phyloP scores from a whole-genome alignment of 495 filamentous ascomycete genomes.

The Penicillium turbatum region DNA sequence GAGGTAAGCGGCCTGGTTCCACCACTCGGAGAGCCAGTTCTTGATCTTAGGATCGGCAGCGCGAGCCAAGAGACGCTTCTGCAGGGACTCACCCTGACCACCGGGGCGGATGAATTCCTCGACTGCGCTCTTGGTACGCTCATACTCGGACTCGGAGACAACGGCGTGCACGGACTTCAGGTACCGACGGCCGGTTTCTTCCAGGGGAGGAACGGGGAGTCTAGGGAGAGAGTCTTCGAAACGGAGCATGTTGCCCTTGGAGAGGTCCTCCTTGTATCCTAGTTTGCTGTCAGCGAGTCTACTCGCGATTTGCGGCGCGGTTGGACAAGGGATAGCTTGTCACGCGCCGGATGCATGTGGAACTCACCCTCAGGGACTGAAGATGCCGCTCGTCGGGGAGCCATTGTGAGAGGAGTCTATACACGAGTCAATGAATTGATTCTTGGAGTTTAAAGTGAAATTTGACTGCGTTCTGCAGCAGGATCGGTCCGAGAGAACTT shows the following conservation, averaged over 20 bases:
- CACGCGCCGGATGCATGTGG: constrained; percentile 22
- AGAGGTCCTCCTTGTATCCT: constrained; percentile 91
- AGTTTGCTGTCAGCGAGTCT: constrained; percentile 5
- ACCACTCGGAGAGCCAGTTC: constrained; percentile 98
- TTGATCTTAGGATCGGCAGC: constrained; percentile 77
- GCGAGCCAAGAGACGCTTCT: constrained; percentile 79
- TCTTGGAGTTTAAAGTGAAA: neutral
- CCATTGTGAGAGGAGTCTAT: constrained; percentile 41
- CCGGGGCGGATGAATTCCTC: constrained; percentile 77
- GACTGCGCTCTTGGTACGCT: constrained; percentile 74
- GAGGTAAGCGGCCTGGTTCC: constrained; percentile 91
- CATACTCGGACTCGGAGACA: constrained; percentile 66
- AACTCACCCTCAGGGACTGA: constrained; percentile 47
- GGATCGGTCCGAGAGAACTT: constrained; percentile 16
- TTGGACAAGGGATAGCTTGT: neutral
- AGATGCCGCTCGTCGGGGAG: constrained; percentile 41
- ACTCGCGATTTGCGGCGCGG: neutral
- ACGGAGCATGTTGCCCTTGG: constrained; percentile 88
- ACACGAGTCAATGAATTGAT: constrained; percentile 10
- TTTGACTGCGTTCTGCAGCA: neutral
- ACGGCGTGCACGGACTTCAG: constrained; percentile 87
- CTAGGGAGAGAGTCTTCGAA: constrained; percentile 93
- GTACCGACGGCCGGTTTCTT: constrained; percentile 89
- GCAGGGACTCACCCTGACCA: constrained; percentile 76
- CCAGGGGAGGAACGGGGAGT: constrained; percentile 85